Evolutionary conservation across 306 rosid genomes (phyloP), one percentile per base, ranked within the genome.

Genomic region (Canavalia gladiata): DNA sequence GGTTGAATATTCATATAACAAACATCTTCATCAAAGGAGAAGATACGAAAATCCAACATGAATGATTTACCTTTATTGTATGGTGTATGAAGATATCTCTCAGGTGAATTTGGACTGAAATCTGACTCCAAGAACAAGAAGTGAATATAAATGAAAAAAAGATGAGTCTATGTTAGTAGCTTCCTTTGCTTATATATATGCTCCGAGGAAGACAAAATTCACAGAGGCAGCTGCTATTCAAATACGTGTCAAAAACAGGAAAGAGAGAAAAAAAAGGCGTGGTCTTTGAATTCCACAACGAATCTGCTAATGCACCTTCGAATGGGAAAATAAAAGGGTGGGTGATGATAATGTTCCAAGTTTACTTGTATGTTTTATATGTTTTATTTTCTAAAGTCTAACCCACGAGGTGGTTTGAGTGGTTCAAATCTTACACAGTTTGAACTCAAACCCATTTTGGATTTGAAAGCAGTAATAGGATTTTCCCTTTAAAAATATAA

Each of bases 171-270:
- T 74, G 30, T 18, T 0, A 33, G 73, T 71, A 54, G 63, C 33
- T 49, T 30, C 0, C 2, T 2, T 68, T 56, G 79, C 60, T 59
- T 82, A 73, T 84, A 82, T 78, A 83, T 78, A 77, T 18, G 46
- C 5, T 63, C 5, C 28, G 34, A 39, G 58, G 80, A 13, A 50
- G 58, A 68, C 51, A 74, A 8, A 72, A 46, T 43, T 79, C 81
- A 78, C 66, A 64, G 1, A 43, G 29, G 72, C 0, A 49, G 68
- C 49, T 58, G 80, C 7, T 29, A 63, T 86, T 75, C 72, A 84
- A 87, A 88, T 75, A 85, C 95, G 94, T 87, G 97, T 91, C 81
- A 67, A 83, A 71, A 76, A 34, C 0, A 31, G 11, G 81, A 83
- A 76, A 84, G 52, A 28, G 72, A 12, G 35, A n/a, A 31, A 43